These are phyloP conservation scores for Cucumis cinereus DNA, from an alignment of 306 rosid genomes.

Conservation along the genomic window DNA sequence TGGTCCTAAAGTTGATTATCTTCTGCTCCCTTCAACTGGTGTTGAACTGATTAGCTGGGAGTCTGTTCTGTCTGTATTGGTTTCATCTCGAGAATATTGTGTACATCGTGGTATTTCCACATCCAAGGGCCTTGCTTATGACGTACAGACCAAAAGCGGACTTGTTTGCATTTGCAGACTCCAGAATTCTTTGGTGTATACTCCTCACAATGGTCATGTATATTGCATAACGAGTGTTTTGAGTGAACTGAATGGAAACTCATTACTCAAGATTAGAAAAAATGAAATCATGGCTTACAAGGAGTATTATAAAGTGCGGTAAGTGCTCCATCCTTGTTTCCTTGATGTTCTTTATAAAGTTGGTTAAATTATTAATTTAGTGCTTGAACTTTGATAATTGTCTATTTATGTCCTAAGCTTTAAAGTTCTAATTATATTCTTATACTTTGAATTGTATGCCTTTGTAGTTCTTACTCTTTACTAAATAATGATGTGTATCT, in stretches of 20 bases:
- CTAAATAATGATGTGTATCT: background rate
- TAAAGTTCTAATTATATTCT: background rate
- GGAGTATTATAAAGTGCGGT: conserved; percentile 32
- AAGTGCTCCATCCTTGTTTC: conserved; percentile 14
- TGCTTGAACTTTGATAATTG: background rate
- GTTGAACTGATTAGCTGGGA: conserved; percentile 42
- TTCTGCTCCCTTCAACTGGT: conserved; percentile 49
- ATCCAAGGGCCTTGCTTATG: background rate
- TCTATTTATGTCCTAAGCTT: background rate
- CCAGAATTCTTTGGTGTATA: conserved; percentile 40
- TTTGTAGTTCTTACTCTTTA: background rate
- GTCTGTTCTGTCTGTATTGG: conserved; percentile 26
- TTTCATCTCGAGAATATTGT: conserved; percentile 12
- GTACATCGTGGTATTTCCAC: conserved; percentile 13
- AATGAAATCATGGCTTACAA: conserved; percentile 43
- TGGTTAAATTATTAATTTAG: background rate
- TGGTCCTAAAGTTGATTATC: conserved; percentile 46
- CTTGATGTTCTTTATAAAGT: background rate
- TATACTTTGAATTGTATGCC: background rate
- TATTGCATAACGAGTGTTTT: conserved; percentile 37
- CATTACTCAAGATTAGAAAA: conserved; percentile 21
- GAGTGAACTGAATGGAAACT: conserved; percentile 41
- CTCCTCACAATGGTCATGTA: conserved; percentile 47
- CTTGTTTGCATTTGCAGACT: conserved; percentile 43
- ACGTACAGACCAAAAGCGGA: conserved; percentile 30